Conservation (phyloP, 805 yeast species). For the Saccharomycopsis oosterbeekiorum region DNA sequence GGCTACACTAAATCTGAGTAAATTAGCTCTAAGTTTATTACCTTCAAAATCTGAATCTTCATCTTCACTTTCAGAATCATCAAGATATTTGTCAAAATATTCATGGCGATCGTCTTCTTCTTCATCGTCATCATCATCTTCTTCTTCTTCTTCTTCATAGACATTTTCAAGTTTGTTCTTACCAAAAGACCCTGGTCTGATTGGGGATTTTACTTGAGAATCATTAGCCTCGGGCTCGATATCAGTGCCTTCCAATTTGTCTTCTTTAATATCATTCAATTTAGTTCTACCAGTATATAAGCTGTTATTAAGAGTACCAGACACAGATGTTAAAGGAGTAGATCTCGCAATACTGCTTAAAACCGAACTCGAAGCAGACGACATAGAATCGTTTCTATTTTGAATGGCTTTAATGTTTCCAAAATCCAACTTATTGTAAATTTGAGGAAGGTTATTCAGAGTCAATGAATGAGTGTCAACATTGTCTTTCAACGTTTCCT, state of each 20-base stretch:
- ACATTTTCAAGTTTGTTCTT: neutral
- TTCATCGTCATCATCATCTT: neutral
- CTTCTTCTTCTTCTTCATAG: neutral
- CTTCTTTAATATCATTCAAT: neutral
- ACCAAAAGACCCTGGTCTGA: neutral
- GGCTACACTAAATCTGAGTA: constrained; percentile 15
- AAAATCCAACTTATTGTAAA: neutral
- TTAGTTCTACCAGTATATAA: neutral
- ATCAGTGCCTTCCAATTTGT: neutral
- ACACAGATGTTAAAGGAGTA: neutral
- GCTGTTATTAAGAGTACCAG: neutral
- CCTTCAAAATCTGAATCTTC: constrained; percentile 12
- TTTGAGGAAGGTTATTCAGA: neutral
- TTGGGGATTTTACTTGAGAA: neutral
- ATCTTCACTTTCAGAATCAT: constrained; percentile 7
- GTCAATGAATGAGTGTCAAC: neutral
- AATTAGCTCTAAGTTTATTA: constrained; percentile 8
- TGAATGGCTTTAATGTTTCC: neutral
- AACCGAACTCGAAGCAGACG: neutral
- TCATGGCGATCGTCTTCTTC: neutral
- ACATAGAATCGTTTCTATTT: neutral
- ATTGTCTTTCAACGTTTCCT: neutral
- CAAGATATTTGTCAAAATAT: constrained; percentile 4
- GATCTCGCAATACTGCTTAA: neutral
- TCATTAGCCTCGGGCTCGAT: neutral